phyloP scores from a whole-genome alignment of 306 rosid species.

The Astragalus glycyphyllos region DNA sequence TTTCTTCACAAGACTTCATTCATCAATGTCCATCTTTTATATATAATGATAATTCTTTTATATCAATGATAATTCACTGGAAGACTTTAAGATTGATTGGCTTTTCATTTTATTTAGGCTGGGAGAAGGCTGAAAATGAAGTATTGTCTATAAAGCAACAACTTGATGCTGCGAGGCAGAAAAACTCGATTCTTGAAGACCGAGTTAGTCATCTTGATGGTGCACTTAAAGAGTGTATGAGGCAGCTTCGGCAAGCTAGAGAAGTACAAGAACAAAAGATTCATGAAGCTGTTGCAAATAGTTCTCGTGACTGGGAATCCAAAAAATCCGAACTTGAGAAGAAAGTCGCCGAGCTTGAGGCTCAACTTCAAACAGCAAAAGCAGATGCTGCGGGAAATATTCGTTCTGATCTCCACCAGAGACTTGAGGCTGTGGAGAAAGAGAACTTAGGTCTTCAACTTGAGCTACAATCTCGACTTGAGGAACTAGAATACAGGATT shows the following conservation, averaged over 20 bases:
- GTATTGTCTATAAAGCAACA: conserved; percentile 58
- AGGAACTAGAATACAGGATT: conserved; percentile 62
- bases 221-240: conserved; percentile 81
- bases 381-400: conserved; percentile 53
- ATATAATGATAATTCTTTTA: too few relatives aligned
- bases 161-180: conserved; percentile 67
- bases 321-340: conserved; percentile 60
- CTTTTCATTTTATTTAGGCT: conserved; percentile 55
- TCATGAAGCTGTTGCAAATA: conserved; percentile 53
- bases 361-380: conserved; percentile 67
- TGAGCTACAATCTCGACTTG: conserved; percentile 63
- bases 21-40: too few relatives aligned
- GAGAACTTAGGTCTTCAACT: conserved; percentile 62
- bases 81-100: conserved; percentile 6
- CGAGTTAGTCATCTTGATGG: conserved; percentile 83
- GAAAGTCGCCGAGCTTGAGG: conserved; percentile 61
- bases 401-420: conserved; percentile 50
- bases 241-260: conserved; percentile 86
- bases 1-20: conserved; percentile 19
- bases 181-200: conserved; percentile 69
- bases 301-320: conserved; percentile 64
- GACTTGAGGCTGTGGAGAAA: conserved; percentile 57
- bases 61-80: background rate
- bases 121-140: conserved; percentile 90
- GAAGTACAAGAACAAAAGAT: conserved; percentile 72